Conservation (phyloP, 129 eudicot species). For the Ambrosia artemisiifolia region DNA sequence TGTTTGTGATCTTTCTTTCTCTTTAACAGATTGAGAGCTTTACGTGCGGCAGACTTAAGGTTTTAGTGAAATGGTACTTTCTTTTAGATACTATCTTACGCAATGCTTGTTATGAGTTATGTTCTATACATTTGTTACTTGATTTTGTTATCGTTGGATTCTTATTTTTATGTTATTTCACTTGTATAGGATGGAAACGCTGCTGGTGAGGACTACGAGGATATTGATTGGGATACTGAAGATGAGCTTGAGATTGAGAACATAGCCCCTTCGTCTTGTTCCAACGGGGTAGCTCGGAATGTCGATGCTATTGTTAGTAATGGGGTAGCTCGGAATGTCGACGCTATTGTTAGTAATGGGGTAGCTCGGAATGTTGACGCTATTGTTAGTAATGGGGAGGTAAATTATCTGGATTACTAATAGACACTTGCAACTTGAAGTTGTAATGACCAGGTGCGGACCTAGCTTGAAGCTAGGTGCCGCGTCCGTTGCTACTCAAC, state of each 20-base stretch:
- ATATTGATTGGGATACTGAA: constrained; percentile 71
- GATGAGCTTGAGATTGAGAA: constrained; percentile 60
- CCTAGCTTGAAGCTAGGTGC: too few relatives aligned
- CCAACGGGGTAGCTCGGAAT: constrained; percentile 29
- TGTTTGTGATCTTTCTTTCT: constrained; percentile 2
- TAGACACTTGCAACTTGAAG: neutral
- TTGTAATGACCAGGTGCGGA: constrained; percentile 1
- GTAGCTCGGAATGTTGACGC: constrained; percentile 22
- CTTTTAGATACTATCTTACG: constrained; percentile 1
- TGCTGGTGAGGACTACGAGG: constrained; percentile 49
- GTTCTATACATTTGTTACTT: neutral
- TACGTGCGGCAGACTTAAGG: constrained; percentile 13
- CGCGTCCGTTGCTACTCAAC: too few relatives aligned
- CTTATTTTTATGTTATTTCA: constrained; percentile 2
- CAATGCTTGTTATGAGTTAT: neutral
- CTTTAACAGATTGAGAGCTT: constrained; percentile 28
- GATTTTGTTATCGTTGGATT: neutral
- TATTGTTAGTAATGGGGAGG: constrained; percentile 40
- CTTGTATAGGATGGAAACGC: constrained; percentile 45
- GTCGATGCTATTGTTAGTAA: constrained; percentile 32
- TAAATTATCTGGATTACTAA: constrained; percentile 16
- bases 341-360: constrained; percentile 22
- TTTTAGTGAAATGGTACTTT: constrained; percentile 30
- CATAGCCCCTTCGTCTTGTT: constrained; percentile 36
- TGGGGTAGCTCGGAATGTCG: constrained; percentile 46